phyloP scores from a whole-genome alignment of 1,284 basidiomycete species.

The Rhodotorula sp. region DNA sequence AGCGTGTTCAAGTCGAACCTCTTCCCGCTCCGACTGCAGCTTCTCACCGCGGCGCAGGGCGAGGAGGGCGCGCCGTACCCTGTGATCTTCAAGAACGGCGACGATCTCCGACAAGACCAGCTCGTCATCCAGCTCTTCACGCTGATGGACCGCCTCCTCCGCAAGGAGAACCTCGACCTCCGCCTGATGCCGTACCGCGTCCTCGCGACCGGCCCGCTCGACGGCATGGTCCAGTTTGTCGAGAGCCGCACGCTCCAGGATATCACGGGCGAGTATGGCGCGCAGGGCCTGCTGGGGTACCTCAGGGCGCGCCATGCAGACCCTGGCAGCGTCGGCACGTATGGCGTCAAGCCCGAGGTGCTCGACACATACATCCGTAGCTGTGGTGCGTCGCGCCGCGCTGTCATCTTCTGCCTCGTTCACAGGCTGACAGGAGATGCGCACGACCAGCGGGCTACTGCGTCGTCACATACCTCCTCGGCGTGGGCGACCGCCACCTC shows the following conservation, averaged over 20 bases:
- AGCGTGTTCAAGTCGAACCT: constrained; percentile 98
- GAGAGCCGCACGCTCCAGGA: constrained; percentile 92
- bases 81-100: constrained; percentile 97
- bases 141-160: constrained; percentile 89
- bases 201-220: constrained; percentile 84
- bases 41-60: constrained; percentile 62
- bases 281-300: constrained; percentile 81
- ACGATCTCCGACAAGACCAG: constrained; percentile 97
- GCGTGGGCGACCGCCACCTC: constrained; percentile 95
- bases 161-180: constrained; percentile 94
- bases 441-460: constrained; percentile 82
- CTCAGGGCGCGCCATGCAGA: constrained; percentile 80
- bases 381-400: constrained; percentile 71
- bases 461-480: constrained; percentile 93
- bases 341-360: constrained; percentile 85
- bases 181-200: constrained; percentile 92
- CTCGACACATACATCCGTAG: constrained; percentile 96
- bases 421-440: background rate
- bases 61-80: constrained; percentile 64
- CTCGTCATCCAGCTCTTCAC: constrained; percentile 96
- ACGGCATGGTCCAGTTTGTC: constrained; percentile 96
- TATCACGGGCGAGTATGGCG: constrained; percentile 82
- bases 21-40: constrained; percentile 85
- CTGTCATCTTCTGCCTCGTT: background rate
- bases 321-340: constrained; percentile 87